Conservation (phyloP, 2,329 filamentous ascomycete genomes). For the Penicillium sp. region DNA sequence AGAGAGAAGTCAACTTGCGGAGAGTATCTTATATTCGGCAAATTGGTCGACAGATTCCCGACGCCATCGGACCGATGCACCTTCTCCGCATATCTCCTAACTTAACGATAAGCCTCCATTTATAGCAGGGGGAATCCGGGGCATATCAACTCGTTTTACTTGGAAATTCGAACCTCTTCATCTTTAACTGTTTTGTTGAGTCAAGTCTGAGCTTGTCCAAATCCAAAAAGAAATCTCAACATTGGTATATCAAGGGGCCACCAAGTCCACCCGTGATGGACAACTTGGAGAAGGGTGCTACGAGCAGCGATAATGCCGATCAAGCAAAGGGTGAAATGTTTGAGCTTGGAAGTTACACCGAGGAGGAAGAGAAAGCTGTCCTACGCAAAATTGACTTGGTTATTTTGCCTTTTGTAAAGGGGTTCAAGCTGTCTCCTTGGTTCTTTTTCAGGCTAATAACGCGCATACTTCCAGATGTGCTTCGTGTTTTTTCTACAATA, state of each 20-base stretch:
- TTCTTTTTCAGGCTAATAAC: background rate
- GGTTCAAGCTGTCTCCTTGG: background rate
- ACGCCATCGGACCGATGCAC: constrained; percentile 12
- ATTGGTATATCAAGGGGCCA: background rate
- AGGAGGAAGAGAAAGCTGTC: constrained; percentile 20
- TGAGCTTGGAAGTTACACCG: constrained; percentile 10
- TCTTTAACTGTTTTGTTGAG: background rate
- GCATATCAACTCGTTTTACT: background rate
- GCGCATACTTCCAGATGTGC: constrained; percentile 37
- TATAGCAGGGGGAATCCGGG: background rate
- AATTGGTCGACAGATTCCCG: constrained; percentile 16
- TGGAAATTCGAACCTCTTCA: background rate
- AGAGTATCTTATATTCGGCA: constrained; percentile 5
- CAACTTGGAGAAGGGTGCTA: background rate
- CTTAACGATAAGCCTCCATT: background rate
- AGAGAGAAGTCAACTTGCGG: background rate
- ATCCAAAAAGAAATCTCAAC: background rate
- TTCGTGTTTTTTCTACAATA: constrained; percentile 49
- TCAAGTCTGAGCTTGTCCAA: background rate
- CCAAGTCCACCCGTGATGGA: background rate
- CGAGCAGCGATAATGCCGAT: constrained; percentile 8
- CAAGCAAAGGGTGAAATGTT: constrained; percentile 7
- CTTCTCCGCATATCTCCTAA: constrained; percentile 8
- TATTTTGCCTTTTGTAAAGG: constrained; percentile 22
- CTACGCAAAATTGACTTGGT: constrained; percentile 22